Percentiles rank a stretch among this genome's conserved stretches.
Conservation (phyloP, 257 asterid species). For the Penstemon newberryi region DNA sequence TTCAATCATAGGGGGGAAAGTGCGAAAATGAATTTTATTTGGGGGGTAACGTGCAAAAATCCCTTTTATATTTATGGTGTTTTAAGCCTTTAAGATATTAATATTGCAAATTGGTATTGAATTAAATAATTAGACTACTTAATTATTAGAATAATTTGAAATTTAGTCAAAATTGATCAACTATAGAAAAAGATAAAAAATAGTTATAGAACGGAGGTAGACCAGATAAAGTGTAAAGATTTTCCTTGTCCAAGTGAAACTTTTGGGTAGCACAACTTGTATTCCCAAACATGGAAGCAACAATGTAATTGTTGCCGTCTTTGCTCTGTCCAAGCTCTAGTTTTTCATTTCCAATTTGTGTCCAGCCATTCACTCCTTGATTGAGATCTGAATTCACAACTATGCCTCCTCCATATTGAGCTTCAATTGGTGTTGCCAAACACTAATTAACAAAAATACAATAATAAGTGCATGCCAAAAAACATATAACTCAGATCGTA, state of each 20-base stretch:
- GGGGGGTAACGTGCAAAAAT: too few relatives aligned
- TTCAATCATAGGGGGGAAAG: too few relatives aligned
- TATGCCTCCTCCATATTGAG: constrained; percentile 45
- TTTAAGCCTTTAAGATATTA: too few relatives aligned
- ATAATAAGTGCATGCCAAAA: too few relatives aligned
- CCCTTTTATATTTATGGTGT: too few relatives aligned
- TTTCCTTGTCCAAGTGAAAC: constrained; percentile 22
- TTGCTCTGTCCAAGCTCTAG: not conserved
- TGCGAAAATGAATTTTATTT: too few relatives aligned
- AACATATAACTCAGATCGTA: too few relatives aligned
- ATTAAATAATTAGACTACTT: too few relatives aligned
- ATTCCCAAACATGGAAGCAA: constrained; percentile 23
- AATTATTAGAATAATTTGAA: too few relatives aligned
- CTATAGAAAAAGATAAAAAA: too few relatives aligned
- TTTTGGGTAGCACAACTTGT: constrained; percentile 20
- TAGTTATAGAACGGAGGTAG: not conserved
- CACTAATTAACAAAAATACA: constrained; percentile 28
- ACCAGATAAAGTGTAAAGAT: constrained; percentile 32
- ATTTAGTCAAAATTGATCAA: too few relatives aligned
- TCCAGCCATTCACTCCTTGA: constrained; percentile 35
- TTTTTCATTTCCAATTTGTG: constrained; percentile 16
- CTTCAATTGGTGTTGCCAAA: constrained; percentile 34
- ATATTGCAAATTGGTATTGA: too few relatives aligned
- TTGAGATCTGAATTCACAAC: constrained; percentile 34
- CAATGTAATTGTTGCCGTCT: constrained; percentile 31